Base-by-base conservation (phyloP, 495 filamentous ascomycete species). In the Aspergillus coremiiformis region DNA sequence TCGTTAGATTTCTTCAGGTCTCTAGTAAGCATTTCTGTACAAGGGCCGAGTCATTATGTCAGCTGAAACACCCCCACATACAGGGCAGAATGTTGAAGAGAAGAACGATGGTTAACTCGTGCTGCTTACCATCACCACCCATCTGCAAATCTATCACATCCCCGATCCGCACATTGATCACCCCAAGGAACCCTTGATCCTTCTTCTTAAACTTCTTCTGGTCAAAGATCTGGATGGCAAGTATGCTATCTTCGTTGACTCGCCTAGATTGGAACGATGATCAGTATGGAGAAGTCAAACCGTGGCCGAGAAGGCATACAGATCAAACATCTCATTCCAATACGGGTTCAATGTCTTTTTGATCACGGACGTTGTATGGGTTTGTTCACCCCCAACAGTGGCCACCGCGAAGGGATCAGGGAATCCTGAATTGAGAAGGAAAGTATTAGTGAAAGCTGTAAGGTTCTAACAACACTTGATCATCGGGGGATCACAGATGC, bases 191-290 rank as follows among this genome's bases (percentile, higher is more conserved):
- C 1, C 93, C 93, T 66, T 98, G 93, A 61, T 97, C 93, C 87
- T 97, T 98, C 80, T 98, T 98, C 76, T 98, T 98, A 76, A 97
- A 98, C 69, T 98, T 98, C 77, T 96, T 97, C 68, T 98, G 93
- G 66, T 98, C 93, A 62, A 98, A 98, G 42, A 98, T 95, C 66
- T 98, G 93, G 37, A 98, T 90, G 17, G 92, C 91, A 19, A 98
- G 80, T 58, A 97, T 96, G 64, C 90, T 95, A 58, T 95, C 90
- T 62, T 97, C 93, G 44, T 82, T 88, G 50, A 86, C 92, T 68
- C 77, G 77, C 73, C 91, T 96, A 65, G 37, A 29, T 4, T 24
- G 27, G 29, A 32, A 14, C 7, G 15, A n/a, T 26, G 11, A 57
- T 50, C 46, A 46, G 47, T 47, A 60, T 69, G 44, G 69, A 65